A percentile compares a stretch with the other conserved stretches of the same genome.
These are phyloP conservation scores for Perilla frutescens DNA, from an alignment of 257 asterid genomes.

Conservation along the genomic window DNA sequence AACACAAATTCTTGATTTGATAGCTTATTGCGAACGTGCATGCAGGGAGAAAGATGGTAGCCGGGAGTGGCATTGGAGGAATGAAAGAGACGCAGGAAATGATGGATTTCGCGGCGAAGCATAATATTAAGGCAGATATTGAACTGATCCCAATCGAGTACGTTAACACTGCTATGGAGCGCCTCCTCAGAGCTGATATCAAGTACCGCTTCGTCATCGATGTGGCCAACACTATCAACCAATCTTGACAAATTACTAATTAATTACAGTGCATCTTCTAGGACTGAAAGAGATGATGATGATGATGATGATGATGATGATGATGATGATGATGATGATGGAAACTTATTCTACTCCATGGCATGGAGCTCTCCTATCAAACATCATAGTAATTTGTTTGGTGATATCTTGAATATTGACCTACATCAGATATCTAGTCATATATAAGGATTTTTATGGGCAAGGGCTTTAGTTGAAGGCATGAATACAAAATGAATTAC, in stretches of 20 bases:
- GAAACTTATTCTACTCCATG: neutral
- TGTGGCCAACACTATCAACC: slow-evolving; percentile 41
- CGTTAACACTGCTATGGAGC: slow-evolving; percentile 47
- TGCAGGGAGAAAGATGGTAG: slow-evolving; percentile 46
- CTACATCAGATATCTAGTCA: neutral
- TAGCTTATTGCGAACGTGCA: too few relatives aligned
- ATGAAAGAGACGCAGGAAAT: slow-evolving; percentile 10
- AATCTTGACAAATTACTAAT: neutral
- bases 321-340: neutral
- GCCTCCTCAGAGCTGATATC: slow-evolving; percentile 46
- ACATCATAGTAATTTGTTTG: neutral
- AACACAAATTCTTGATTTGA: too few relatives aligned
- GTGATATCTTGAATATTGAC: neutral
- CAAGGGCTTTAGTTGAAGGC: neutral
- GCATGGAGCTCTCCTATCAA: neutral
- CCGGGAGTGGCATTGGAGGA: slow-evolving; percentile 53
- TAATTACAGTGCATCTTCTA: too few relatives aligned
- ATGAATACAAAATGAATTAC: slow-evolving; percentile 63
- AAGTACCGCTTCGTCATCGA: slow-evolving; percentile 60
- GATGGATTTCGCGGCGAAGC: slow-evolving; percentile 52
- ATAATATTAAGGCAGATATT: slow-evolving; percentile 46
- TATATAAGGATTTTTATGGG: neutral
- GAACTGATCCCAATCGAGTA: slow-evolving; percentile 48
- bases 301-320: too few relatives aligned
- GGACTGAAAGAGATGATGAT: too few relatives aligned